Conservation (phyloP, 2,329 filamentous ascomycete genomes). For the Aspergillus phoenicis region DNA sequence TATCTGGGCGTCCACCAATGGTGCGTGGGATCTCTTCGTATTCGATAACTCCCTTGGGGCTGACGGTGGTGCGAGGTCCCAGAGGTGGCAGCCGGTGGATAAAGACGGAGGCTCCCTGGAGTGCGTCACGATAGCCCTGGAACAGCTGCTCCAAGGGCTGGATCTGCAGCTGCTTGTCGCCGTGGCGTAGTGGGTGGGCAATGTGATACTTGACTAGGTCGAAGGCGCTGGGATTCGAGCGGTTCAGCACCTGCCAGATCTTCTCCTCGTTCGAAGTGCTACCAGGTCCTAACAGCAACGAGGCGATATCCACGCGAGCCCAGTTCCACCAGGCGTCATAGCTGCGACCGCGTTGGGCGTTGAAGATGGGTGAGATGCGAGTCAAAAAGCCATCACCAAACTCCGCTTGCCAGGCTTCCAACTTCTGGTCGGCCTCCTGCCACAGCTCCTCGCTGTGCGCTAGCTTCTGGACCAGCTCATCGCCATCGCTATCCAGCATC, state of each 20-base stretch:
- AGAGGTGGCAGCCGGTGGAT: not conserved
- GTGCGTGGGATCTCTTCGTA: not conserved
- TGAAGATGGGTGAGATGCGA: constrained; percentile 2
- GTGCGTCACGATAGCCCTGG: not conserved
- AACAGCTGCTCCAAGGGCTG: not conserved
- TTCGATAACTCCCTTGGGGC: not conserved
- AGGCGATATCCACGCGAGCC: constrained; percentile 2
- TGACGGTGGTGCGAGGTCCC: not conserved
- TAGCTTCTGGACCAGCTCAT: not conserved
- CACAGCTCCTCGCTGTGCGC: not conserved
- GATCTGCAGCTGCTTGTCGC: not conserved
- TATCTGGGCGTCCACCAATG: not conserved
- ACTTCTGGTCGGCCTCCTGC: not conserved
- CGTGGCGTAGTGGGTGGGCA: not conserved
- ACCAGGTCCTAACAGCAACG: not conserved
- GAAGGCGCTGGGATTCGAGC: not conserved
- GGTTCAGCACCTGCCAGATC: not conserved
- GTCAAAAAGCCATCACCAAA: constrained; percentile 5
- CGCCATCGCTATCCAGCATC: not conserved
- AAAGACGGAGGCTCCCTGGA: not conserved
- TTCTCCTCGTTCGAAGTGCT: not conserved
- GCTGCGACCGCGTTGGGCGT: not conserved
- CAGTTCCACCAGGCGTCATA: constrained; percentile 11
- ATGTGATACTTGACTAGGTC: not conserved
- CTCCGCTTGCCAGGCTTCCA: constrained; percentile 3